These are phyloP conservation scores for Trichosporon ovoides DNA, from an alignment of 1,284 basidiomycete genomes.

Conservation along the genomic window DNA sequence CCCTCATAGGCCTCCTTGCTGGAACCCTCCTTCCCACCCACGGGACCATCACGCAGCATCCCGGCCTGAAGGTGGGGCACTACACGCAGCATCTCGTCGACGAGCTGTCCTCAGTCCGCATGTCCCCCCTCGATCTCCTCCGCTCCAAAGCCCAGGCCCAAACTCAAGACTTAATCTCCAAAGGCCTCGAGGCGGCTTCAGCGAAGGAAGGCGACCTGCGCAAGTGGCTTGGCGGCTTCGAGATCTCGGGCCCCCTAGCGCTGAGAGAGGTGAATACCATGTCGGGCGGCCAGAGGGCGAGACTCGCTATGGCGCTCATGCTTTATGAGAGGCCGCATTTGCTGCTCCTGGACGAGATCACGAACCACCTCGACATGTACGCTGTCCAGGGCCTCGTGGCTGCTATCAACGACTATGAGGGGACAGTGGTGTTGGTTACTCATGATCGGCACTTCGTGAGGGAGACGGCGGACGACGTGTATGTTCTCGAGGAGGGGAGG, in stretches of 20 bases:
- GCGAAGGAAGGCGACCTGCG: constrained; percentile 52
- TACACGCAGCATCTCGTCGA: constrained; percentile 50
- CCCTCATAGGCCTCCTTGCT: constrained; percentile 58
- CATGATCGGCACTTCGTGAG: constrained; percentile 56
- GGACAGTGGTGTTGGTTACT: constrained; percentile 61
- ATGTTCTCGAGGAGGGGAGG: constrained; percentile 15
- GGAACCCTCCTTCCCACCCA: constrained; percentile 54
- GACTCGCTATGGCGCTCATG: constrained; percentile 42
- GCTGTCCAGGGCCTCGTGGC: constrained; percentile 60
- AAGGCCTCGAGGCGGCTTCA: not conserved
- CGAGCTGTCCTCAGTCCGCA: constrained; percentile 51
- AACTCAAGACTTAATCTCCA: constrained; percentile 3
- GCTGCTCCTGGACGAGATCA: constrained; percentile 60
- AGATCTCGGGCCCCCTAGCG: constrained; percentile 53
- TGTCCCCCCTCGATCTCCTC: constrained; percentile 2
- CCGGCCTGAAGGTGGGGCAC: constrained; percentile 56
- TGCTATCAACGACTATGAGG: constrained; percentile 56
- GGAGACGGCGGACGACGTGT: constrained; percentile 19
- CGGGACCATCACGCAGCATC: constrained; percentile 59
- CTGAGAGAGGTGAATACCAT: constrained; percentile 24
- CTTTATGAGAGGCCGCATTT: constrained; percentile 40
- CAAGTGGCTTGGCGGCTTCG: constrained; percentile 54
- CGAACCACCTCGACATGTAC: constrained; percentile 64
- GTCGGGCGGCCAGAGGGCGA: constrained; percentile 53
- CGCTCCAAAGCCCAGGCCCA: constrained; percentile 3